Evolutionary conservation across 257 asterid species (phyloP).

Genomic region (Coffea canephora): DNA sequence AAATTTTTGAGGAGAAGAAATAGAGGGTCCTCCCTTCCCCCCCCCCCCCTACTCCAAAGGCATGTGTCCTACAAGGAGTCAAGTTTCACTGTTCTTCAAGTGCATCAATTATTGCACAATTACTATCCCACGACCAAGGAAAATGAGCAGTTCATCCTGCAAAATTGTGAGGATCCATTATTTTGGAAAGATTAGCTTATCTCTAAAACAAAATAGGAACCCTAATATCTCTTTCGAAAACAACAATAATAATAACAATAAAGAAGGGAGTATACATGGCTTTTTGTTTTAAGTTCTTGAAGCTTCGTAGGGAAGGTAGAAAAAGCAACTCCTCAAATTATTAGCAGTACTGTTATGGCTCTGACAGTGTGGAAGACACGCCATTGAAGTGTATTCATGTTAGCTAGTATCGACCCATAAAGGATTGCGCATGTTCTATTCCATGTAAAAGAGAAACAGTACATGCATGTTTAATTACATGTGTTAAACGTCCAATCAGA

Average conservation of each 20-base stretch:
- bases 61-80: slow-evolving; percentile 1
- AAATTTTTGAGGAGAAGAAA: neutral
- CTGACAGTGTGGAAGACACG: neutral
- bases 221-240: neutral
- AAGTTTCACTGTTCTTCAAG: neutral
- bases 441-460: neutral
- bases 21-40: neutral
- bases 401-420: neutral
- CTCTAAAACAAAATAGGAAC: neutral
- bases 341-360: neutral
- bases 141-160: neutral
- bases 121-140: neutral
- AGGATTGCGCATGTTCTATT: neutral
- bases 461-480: neutral
- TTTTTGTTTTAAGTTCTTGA: neutral
- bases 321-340: neutral
- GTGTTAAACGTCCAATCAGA: neutral
- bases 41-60: neutral
- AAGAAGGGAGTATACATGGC: neutral
- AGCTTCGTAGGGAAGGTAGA: neutral
- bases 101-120: neutral
- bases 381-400: neutral
- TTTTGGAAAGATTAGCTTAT: neutral
- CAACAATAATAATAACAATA: too few relatives aligned
- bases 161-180: neutral